Evolutionary conservation across 306 rosid genomes (phyloP).

Genomic region (Carpinus viminea): DNA sequence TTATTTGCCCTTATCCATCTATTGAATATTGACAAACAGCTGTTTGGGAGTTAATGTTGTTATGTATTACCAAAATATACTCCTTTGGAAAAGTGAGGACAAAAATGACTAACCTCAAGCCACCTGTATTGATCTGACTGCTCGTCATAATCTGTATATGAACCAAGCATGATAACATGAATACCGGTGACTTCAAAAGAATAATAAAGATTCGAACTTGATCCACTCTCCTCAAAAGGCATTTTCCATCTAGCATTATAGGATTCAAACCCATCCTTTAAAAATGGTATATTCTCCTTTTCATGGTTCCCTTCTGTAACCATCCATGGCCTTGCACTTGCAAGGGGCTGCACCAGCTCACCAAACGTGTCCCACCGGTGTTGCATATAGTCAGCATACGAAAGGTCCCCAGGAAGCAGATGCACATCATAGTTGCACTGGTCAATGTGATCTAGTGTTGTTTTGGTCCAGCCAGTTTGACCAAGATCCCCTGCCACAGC

Average conservation of each 20-base stretch:
- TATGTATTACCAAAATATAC: background rate
- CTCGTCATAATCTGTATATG: slow-evolving; percentile 71
- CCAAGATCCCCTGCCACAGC: slow-evolving; percentile 95
- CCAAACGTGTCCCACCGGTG: slow-evolving; percentile 86
- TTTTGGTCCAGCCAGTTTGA: slow-evolving; percentile 89
- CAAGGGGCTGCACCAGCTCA: slow-evolving; percentile 86
- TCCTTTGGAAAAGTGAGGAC: slow-evolving; percentile 12
- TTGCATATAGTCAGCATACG: slow-evolving; percentile 89
- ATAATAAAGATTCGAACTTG: slow-evolving; percentile 87
- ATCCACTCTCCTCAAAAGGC: slow-evolving; percentile 89
- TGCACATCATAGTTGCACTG: slow-evolving; percentile 77
- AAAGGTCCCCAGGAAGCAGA: slow-evolving; percentile 89
- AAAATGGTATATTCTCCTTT: slow-evolving; percentile 58
- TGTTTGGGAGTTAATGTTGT: background rate
- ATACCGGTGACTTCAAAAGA: slow-evolving; percentile 81
- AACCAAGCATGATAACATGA: slow-evolving; percentile 89
- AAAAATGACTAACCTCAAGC: slow-evolving; percentile 70
- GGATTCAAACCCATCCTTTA: slow-evolving; percentile 69
- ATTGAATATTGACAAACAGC: background rate
- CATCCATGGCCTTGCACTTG: slow-evolving; percentile 94
- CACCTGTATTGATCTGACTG: slow-evolving; percentile 83
- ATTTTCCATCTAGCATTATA: slow-evolving; percentile 91
- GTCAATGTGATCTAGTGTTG: slow-evolving; percentile 77
- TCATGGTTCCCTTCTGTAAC: slow-evolving; percentile 97
- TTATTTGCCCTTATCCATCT: background rate